phyloP scores from a whole-genome alignment of 2,329 filamentous ascomycete genomes.

The Diplodia intermedia region DNA sequence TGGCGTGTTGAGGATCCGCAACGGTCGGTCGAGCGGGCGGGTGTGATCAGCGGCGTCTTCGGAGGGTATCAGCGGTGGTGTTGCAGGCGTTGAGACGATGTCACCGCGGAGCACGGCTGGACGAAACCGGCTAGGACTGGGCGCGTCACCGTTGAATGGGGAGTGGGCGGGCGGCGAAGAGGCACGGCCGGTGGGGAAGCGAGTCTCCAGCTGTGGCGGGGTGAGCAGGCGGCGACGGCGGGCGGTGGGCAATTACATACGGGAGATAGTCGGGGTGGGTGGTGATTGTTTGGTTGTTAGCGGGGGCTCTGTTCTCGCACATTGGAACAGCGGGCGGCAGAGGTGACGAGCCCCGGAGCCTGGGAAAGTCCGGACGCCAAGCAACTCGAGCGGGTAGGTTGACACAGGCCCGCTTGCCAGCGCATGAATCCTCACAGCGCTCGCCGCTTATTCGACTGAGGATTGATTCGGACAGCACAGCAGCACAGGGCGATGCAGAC shows the following conservation, averaged over 20 bases:
- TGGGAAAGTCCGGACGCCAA: constrained; percentile 32
- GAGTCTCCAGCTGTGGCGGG: constrained; percentile 30
- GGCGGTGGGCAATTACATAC: constrained; percentile 30
- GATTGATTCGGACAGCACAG: constrained; percentile 17
- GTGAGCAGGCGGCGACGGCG: constrained; percentile 23
- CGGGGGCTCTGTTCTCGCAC: constrained; percentile 28
- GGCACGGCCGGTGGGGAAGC: constrained; percentile 24
- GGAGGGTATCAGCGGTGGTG: constrained; percentile 31
- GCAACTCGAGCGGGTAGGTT: constrained; percentile 5
- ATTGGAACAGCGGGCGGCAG: constrained; percentile 29
- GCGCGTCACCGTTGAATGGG: constrained; percentile 33
- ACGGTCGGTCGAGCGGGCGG: constrained; percentile 17
- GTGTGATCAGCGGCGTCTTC: constrained; percentile 29
- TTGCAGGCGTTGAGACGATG: constrained; percentile 31
- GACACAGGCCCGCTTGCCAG: constrained; percentile 18
- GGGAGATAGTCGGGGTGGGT: constrained; percentile 31
- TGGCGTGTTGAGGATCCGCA: constrained; percentile 19
- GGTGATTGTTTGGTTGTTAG: constrained; percentile 32
- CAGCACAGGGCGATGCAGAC: constrained; percentile 27
- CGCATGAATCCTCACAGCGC: constrained; percentile 29
- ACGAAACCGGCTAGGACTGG: constrained; percentile 32
- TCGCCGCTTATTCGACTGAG: constrained; percentile 25
- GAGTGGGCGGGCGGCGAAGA: constrained; percentile 27
- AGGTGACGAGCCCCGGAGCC: constrained; percentile 30
- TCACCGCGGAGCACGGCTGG: constrained; percentile 32